Evolutionary conservation across 1,284 basidiomycete genomes (phyloP), one percentile per base, ranked within the genome.

Genomic region (Puccinia polysora): DNA sequence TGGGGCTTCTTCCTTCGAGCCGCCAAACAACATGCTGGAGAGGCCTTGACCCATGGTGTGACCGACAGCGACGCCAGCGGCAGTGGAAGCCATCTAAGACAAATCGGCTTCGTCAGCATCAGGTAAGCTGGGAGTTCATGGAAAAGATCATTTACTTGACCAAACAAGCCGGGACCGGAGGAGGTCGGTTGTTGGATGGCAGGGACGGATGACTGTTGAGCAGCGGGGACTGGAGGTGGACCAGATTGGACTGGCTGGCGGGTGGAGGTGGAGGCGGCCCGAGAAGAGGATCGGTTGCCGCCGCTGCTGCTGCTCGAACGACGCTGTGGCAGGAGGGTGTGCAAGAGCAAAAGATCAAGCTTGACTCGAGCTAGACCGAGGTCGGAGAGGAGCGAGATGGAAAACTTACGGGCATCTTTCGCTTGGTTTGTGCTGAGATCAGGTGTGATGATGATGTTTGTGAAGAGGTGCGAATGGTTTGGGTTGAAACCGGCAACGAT

Each of bases 191-290:
- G 45, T 34, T 71, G 58, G 20, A 40, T 49, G 32, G 68, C 34
- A 43, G 68, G 68, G 8, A 53, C 49, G n/a, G 68, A 63, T 3
- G 45, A 55, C 2, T 53, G 30, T 14, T 58, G n/a, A 18, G 43
- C 20, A 20, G 32, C 47, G 55, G 50, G 47, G 1, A 47, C 23
- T 52, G 67, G 55, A 30, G 67, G 30, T 4, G 67, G 67, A 12
- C 65, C 32, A 38, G 68, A 32, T 62, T 63, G 23, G 96, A 83
- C 0, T 94, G 95, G 65, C 85, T 82, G 0, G 92, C 90, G 59
- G 85, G 81, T 59, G 88, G 83, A 0, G 94, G 95, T 75, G 91
- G 88, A 1, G 80, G 76, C 79, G 94, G 91, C 0, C 81, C 75
- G 0, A 84, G 68, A 45, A 10, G 68, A 71, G 7, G 68, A 55